Evolutionary conservation across 2,329 filamentous ascomycete species (phyloP), one percentile per base, ranked within the genome.

Genomic region (Pyrenophora graminea): DNA sequence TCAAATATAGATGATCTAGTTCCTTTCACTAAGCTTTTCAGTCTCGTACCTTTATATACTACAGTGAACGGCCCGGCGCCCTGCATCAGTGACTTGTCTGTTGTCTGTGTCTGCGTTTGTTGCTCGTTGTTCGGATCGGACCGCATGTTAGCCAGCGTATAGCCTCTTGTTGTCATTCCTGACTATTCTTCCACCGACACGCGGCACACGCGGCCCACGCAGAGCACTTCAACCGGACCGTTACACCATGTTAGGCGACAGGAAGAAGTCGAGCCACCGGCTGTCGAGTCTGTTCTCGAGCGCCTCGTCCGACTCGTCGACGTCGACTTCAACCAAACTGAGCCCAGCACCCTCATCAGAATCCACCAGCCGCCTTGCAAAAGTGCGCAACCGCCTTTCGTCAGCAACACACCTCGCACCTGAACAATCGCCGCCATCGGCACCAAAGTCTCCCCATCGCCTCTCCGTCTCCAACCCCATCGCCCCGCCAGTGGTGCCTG

Each of bases 241-340:
- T 31, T 10, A 51, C 45, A 39, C 53, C 49, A 63, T 63, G 55
- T 39, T 67, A 61, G 56, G 55, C 32, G 59, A 66, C 46, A 69
- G 66, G 59, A 72, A 69, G 57, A 65, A 64, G 43, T 61, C 68
- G n/a, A 64, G 56, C 56, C 59, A 59, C 39, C 55, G 70, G 53
- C 63, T 73, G 46, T 72, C 69, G 44, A 70, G 69, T 37, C 49
- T 72, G 25, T 70, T 73, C 50, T 69, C 63, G 10, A 45, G 60
- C 34, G 59, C 59, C 13, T 63, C 63, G 10, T 58, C 61, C 39
- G 62, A 63, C 18, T 45, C 45, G n/a, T 43, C 42, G 17, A 57
- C 58, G 13, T 56, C 41, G 25, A 34, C 39, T 7, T 31, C 57
- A 2, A 30, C 48, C 13, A 62, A 61, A 18, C 40, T 56, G 30